Evolutionary conservation across 441 rosid species (phyloP).

Genomic region (Gossypium schwendimanii): DNA sequence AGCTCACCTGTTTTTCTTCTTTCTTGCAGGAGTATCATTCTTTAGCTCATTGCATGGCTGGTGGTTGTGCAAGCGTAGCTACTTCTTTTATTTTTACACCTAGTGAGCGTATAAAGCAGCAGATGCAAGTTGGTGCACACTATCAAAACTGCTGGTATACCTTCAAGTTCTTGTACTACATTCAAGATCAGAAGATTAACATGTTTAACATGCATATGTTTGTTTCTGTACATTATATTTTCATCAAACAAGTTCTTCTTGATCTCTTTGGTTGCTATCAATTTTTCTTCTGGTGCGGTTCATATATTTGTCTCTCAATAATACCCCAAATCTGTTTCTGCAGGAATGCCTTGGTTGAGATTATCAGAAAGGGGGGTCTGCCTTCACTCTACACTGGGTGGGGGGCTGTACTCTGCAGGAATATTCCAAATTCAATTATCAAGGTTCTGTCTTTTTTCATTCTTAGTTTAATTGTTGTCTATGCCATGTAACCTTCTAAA

Average conservation of each 20-base stretch:
- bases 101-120: conserved; percentile 87
- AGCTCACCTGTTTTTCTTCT: not conserved
- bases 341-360: conserved; percentile 57
- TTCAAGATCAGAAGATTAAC: not conserved
- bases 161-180: conserved; percentile 20
- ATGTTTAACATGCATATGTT: not conserved
- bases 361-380: conserved; percentile 44
- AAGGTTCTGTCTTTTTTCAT: conserved; percentile 40
- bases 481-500: not conserved
- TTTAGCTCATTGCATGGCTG: conserved; percentile 76
- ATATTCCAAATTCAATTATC: conserved; percentile 81
- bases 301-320: not conserved
- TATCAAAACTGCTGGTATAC: conserved; percentile 28
- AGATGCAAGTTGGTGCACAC: conserved; percentile 61
- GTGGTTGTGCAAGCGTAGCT: conserved; percentile 86
- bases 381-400: conserved; percentile 63
- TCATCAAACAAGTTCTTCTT: not conserved
- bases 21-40: conserved; percentile 62
- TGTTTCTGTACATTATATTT: not conserved
- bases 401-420: conserved; percentile 84
- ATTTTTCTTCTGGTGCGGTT: not conserved
- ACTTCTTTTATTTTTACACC: conserved; percentile 90
- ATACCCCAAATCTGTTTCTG: conserved; percentile 16
- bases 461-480: not conserved
- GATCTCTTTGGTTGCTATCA: not conserved